These are phyloP conservation scores for Rhodotorula sp. DNA, from an alignment of 1,284 basidiomycete genomes.

Conservation along the genomic window DNA sequence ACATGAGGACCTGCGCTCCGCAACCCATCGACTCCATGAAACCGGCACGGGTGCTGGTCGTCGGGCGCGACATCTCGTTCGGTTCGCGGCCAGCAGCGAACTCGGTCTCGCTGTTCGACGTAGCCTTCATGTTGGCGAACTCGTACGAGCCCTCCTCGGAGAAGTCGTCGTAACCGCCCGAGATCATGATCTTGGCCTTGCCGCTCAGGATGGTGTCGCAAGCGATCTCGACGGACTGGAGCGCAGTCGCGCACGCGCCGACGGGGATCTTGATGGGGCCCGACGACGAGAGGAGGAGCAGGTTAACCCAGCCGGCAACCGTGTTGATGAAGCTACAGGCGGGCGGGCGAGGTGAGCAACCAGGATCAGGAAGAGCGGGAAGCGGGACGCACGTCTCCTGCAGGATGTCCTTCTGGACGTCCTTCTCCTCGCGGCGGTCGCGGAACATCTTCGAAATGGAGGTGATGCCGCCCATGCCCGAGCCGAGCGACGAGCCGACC, in stretches of 20 bases:
- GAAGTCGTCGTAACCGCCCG: constrained; percentile 97
- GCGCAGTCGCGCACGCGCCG: constrained; percentile 95
- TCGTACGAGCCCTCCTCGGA: constrained; percentile 62
- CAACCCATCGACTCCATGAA: constrained; percentile 91
- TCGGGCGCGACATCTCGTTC: constrained; percentile 96
- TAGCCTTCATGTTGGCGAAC: constrained; percentile 97
- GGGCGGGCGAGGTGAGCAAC: constrained; percentile 11
- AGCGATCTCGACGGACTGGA: constrained; percentile 98
- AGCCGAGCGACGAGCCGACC: constrained; percentile 86
- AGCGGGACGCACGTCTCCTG: constrained; percentile 81
- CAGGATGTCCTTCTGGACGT: constrained; percentile 96
- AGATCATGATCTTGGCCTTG: constrained; percentile 98
- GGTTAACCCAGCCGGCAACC: constrained; percentile 95
- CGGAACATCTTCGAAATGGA: constrained; percentile 91
- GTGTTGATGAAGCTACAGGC: constrained; percentile 85
- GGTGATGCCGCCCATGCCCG: constrained; percentile 91
- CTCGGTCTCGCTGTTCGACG: constrained; percentile 93
- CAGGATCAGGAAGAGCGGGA: background rate
- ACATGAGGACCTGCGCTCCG: constrained; percentile 97
- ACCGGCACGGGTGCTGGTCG: constrained; percentile 91
- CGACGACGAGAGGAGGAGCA: constrained; percentile 87
- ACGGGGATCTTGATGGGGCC: constrained; percentile 99
- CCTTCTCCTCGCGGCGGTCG: constrained; percentile 93
- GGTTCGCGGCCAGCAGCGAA: constrained; percentile 98
- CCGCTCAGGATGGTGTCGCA: constrained; percentile 89